Base-by-base conservation (phyloP, 2,329 filamentous ascomycete genomes). In the Ploettnerulaceae sp. region DNA sequence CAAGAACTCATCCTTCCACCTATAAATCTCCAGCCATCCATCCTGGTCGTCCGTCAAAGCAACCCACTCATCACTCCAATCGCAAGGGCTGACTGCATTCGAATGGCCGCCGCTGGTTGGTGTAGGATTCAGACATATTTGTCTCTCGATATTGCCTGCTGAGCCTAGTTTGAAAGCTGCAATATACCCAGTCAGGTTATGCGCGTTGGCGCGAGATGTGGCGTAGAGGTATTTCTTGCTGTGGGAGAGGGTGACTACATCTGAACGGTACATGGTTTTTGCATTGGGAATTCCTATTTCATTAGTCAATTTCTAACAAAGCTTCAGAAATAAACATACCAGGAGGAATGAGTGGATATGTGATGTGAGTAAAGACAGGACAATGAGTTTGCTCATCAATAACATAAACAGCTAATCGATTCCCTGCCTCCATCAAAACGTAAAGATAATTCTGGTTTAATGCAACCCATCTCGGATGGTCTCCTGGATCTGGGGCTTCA, bases 381-480 rank as follows among this genome's bases (percentile, higher is more conserved):
- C 87, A 69, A 65, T 81, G 84, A 3, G 84, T 87, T 34, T 71
- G 65, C 46, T 81, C 77, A 64, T 93, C 84, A 66, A 95, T 81
- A 55, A 86, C 75, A 67, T 93, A 95, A 59, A 89, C 84, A 65
- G 81, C 88, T 47, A 95, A 69, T 41, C 84, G 74, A 70, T 95
- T 95, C 45, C 88, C 87, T n/a, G 82, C 84, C 68, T 95, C 89
- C 86, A 93, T 94, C 57, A 95, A 74, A 6, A 79, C 87, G 68
- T 94, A 95, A 47, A 95, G 74, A 66, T 89, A 89, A 48, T 81
- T 77, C 15, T 86, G 83, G 65, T 91, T 86, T 64, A 94, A 83
- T 57, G 87, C 87, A 11, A 94, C 86, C 89, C 89, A 95, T 60
- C 89, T 79, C 12, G 89, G 89, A 65, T 93, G 89, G 66, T 95